Evolutionary conservation across 306 rosid species (phyloP).

Genomic region (Acacia crassicarpa): DNA sequence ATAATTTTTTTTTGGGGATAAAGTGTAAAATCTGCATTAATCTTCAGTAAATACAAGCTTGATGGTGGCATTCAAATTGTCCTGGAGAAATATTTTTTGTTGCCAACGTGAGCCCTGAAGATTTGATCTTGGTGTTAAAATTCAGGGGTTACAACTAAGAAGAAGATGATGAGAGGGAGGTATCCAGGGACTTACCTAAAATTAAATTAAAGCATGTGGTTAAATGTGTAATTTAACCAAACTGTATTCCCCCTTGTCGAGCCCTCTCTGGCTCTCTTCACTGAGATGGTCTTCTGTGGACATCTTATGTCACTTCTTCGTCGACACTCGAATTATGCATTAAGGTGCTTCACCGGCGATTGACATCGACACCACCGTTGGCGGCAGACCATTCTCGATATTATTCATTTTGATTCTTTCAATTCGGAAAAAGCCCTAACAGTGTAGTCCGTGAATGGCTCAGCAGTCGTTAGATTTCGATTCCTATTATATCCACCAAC

Average conservation of each 20-base stretch:
- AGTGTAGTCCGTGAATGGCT: conserved; percentile 44
- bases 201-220: neutral
- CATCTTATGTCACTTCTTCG: neutral
- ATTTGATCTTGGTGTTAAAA: no score
- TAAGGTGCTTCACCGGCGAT: conserved; percentile 23
- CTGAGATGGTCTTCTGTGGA: neutral
- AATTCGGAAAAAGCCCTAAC: neutral
- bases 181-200: neutral
- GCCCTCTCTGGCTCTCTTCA: neutral
- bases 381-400: neutral
- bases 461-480: conserved; percentile 56
- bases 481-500: conserved; percentile 68
- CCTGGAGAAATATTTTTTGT: no score
- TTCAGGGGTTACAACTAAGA: no score
- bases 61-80: no score
- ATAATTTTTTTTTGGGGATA: no score
- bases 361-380: neutral
- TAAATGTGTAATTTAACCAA: neutral
- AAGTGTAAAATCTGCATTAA: no score
- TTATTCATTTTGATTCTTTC: conserved; percentile 1
- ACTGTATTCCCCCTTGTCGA: neutral
- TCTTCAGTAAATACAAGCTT: no score
- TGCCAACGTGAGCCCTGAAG: neutral
- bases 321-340: neutral
- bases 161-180: neutral